Evolutionary conservation across 352 stramenopile genomes (phyloP), one percentile per base, ranked within the genome.

Genomic region (Phytophthora pisi): DNA sequence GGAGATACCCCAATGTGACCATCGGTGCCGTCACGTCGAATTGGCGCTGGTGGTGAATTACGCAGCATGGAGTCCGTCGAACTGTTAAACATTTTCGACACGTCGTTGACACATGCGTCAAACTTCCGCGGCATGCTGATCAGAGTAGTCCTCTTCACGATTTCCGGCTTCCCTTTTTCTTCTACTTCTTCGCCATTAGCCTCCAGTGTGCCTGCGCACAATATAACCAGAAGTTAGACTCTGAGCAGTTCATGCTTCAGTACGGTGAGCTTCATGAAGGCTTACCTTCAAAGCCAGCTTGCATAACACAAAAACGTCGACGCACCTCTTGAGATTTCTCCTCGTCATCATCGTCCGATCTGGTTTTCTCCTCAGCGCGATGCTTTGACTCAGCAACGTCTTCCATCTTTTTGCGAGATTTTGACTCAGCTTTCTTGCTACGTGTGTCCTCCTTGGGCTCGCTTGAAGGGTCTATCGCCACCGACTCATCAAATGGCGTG

Each of bases 51-150:
- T n/a, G 47, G 26, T 18, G 46, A 46, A 26, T 51, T 53, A 11
- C n/a, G 47, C n/a, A 66, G 18, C 61, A 57, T 53, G 13, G 62
- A 54, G 20, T 38, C 28, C 20, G 16, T 55, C 20, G 43, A 43
- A 40, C 43, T 56, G 8, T 40, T 50, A 42, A 31, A 43, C 40
- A 20, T 23, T 45, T 51, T 9, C 18, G 42, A 24, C 34, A 7
- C 43, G 49, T 51, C 28, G 10, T 65, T 51, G 24, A 47, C 34
- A 11, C 11, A 11, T 28, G n/a, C 26, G 46, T 47, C 43, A 52
- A 70, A 70, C 28, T 57, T 70, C 56, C 50, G 43, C 15, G 57
- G 50, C 23, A 70, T 38, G 13, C 50, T 66, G 9, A 70, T 66
- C 57, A 61, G 3, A 6, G 34, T 34, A 11, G 57, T 66, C 40